phyloP scores from a whole-genome alignment of 441 rosid species.

The Populus hybrid region DNA sequence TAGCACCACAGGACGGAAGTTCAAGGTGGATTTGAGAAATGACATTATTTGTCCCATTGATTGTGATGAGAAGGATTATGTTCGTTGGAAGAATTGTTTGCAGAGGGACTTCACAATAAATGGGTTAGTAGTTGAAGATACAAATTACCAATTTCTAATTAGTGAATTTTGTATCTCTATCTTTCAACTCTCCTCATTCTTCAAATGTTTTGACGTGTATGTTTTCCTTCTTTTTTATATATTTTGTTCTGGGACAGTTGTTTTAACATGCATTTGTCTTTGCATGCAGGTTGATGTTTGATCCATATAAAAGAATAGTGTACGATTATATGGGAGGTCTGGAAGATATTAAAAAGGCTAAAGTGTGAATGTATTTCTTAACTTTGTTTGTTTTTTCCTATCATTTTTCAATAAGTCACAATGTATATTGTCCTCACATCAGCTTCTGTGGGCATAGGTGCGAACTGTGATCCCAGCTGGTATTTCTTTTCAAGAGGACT shows the following conservation, averaged over 20 bases:
- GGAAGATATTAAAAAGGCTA: slow-evolving; percentile 79
- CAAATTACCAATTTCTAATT: slow-evolving; percentile 1
- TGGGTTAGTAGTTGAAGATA: slow-evolving; percentile 43
- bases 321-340: slow-evolving; percentile 90
- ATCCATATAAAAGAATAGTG: slow-evolving; percentile 73
- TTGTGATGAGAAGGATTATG: slow-evolving; percentile 53
- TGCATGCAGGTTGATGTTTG: slow-evolving; percentile 75
- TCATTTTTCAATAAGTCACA: slow-evolving; percentile 10
- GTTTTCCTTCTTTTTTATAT: background rate
- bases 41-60: slow-evolving; percentile 35
- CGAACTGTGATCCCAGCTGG: slow-evolving; percentile 70
- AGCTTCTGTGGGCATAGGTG: slow-evolving; percentile 41
- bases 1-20: slow-evolving; percentile 47
- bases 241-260: background rate
- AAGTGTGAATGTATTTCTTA: slow-evolving; percentile 70
- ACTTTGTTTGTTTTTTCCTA: slow-evolving; percentile 17
- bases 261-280: slow-evolving; percentile 7
- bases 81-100: slow-evolving; percentile 73
- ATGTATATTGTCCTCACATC: slow-evolving; percentile 23
- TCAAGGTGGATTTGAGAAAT: slow-evolving; percentile 24
- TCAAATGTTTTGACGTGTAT: background rate
- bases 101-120: slow-evolving; percentile 90
- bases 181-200: background rate
- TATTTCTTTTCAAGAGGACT: slow-evolving; percentile 76
- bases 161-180: background rate